These are phyloP conservation scores for Cyclaneusma minus DNA, from an alignment of 2,329 filamentous ascomycete genomes.

Conservation along the genomic window DNA sequence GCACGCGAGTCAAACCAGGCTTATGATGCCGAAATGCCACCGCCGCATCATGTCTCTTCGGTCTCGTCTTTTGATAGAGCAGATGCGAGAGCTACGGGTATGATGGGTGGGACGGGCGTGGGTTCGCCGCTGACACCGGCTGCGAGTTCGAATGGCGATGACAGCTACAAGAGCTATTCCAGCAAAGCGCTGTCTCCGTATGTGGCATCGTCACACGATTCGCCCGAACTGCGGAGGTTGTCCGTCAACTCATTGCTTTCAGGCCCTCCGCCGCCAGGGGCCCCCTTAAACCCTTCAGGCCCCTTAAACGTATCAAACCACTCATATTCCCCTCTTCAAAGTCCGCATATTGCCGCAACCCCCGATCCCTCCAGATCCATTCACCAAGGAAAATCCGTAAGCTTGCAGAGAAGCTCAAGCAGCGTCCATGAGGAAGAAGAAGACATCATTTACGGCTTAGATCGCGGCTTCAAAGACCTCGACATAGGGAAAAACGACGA, in stretches of 20 bases:
- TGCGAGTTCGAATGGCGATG: slow-evolving; percentile 24
- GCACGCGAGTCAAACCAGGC: too few species aligned
- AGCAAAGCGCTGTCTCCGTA: slow-evolving; percentile 10
- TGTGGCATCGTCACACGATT: slow-evolving; percentile 17
- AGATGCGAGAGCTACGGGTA: slow-evolving; percentile 1
- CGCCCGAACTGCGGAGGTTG: slow-evolving; percentile 33
- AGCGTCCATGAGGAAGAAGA: too few species aligned
- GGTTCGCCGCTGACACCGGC: slow-evolving; percentile 24
- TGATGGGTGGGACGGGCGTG: slow-evolving; percentile 8
- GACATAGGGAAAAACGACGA: slow-evolving; percentile 62
- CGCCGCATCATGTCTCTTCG: slow-evolving; percentile 7
- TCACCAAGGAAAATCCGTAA: too few species aligned
- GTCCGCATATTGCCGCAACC: too few species aligned
- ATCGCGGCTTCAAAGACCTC: slow-evolving; percentile 52
- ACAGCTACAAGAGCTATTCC: slow-evolving; percentile 23
- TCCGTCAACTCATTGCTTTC: slow-evolving; percentile 52
- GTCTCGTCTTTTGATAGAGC: slow-evolving; percentile 6
- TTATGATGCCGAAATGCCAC: slow-evolving; percentile 10
- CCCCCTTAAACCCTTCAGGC: slow-evolving; percentile 8
- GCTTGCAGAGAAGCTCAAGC: too few species aligned
- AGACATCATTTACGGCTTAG: slow-evolving; percentile 49
- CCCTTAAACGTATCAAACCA: slow-evolving; percentile 7
- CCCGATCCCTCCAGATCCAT: too few species aligned
- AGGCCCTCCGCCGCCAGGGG: slow-evolving; percentile 31
- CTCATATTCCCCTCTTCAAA: too few species aligned